phyloP scores from a whole-genome alignment of 768 basidiomycete species.

The Amanita thiersii region DNA sequence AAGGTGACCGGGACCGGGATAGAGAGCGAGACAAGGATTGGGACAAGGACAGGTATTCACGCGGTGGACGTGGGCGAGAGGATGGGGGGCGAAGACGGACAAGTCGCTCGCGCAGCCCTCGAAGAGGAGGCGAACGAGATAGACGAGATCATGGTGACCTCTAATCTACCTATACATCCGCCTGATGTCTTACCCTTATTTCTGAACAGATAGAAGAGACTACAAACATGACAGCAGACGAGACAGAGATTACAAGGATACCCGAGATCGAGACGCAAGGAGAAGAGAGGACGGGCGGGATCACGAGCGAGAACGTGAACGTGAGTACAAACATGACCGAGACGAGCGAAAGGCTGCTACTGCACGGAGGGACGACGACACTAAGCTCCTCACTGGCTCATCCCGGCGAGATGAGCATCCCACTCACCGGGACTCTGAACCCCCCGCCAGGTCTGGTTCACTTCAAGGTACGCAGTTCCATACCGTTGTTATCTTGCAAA shows the following conservation, averaged over 20 bases:
- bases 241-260: constrained; percentile 19
- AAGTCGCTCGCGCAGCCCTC: constrained; percentile 44
- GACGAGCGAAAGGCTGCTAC: constrained; percentile 10
- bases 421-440: too few species aligned
- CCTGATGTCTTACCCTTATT: neutral
- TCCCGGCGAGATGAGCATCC: constrained; percentile 9
- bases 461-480: neutral
- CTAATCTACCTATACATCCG: neutral
- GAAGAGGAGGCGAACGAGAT: constrained; percentile 32
- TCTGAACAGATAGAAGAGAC: constrained; percentile 12
- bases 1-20: constrained; percentile 24
- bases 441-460: too few species aligned
- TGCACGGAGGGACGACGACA: constrained; percentile 12
- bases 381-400: constrained; percentile 2
- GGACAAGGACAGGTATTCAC: constrained; percentile 2
- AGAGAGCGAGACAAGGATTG: constrained; percentile 15
- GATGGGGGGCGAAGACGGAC: constrained; percentile 37
- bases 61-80: constrained; percentile 29
- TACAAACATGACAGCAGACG: constrained; percentile 29
- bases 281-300: constrained; percentile 25
- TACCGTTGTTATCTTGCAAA: neutral
- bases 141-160: constrained; percentile 23
- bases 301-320: constrained; percentile 27
- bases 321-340: constrained; percentile 15
- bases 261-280: constrained; percentile 26